These are phyloP conservation scores for Phytophthora pluvialis DNA, from an alignment of 352 stramenopile genomes.

Conservation along the genomic window DNA sequence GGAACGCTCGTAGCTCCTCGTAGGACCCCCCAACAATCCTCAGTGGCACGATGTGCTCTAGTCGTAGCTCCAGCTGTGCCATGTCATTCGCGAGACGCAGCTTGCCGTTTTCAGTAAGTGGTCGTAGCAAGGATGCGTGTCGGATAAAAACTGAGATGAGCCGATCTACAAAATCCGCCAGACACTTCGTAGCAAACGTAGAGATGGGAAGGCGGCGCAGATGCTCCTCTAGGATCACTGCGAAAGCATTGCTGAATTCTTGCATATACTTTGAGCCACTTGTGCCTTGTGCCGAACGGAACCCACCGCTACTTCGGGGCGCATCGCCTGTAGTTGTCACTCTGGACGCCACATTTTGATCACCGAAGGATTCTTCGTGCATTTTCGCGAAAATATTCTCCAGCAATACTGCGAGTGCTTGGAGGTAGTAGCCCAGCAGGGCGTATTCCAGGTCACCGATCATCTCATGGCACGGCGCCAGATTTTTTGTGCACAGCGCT, in stretches of 20 bases:
- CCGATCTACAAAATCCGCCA: conserved; percentile 73
- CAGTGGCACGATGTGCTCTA: conserved; percentile 68
- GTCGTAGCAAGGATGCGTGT: conserved; percentile 74
- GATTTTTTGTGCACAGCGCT: conserved; percentile 39
- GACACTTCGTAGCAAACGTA: conserved; percentile 53
- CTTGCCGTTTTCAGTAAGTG: conserved; percentile 80
- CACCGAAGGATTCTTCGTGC: conserved; percentile 85
- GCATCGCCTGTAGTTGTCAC: conserved; percentile 14
- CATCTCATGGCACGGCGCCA: conserved; percentile 54
- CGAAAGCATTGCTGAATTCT: conserved; percentile 73
- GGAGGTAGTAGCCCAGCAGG: conserved; percentile 76
- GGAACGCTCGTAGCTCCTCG: conserved; percentile 82
- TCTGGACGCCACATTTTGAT: conserved; percentile 33
- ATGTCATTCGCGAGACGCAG: conserved; percentile 85
- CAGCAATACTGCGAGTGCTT: conserved; percentile 59
- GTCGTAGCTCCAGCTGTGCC: conserved; percentile 77
- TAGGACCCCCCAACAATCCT: conserved; percentile 64
- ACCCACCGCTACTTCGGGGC: conserved; percentile 22
- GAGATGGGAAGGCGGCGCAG: conserved; percentile 64
- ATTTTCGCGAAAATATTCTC: conserved; percentile 80
- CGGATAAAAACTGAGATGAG: conserved; percentile 83
- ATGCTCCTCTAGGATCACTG: conserved; percentile 78
- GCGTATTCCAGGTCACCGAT: conserved; percentile 64
- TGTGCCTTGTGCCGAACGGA: conserved; percentile 29
- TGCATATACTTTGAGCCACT: conserved; percentile 80